These are phyloP conservation scores for Paracorniculantispora psalliotae DNA, from an alignment of 2,329 filamentous ascomycete genomes.

Conservation along the genomic window DNA sequence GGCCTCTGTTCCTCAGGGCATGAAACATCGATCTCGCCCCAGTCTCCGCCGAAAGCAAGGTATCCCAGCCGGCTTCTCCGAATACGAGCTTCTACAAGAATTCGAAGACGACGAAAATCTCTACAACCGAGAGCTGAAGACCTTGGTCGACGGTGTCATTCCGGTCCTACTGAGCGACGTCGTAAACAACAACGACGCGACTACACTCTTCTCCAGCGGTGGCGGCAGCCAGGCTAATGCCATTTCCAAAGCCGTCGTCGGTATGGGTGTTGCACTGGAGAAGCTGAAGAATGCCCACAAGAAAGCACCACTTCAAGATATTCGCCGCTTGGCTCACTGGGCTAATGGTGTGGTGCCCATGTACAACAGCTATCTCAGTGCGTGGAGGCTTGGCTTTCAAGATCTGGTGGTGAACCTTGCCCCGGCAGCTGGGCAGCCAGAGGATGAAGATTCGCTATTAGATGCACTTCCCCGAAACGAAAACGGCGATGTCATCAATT, in stretches of 20 bases:
- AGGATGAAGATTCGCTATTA: constrained; percentile 57
- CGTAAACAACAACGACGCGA: constrained; percentile 62
- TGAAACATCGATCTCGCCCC: constrained; percentile 67
- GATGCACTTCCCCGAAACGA: constrained; percentile 57
- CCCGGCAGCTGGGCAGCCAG: constrained; percentile 49
- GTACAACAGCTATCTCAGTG: constrained; percentile 79
- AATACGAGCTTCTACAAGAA: constrained; percentile 72
- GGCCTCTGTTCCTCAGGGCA: constrained; percentile 50
- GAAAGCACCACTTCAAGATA: constrained; percentile 69
- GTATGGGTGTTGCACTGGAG: constrained; percentile 89
- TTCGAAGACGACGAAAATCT: constrained; percentile 78
- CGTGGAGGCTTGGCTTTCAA: constrained; percentile 91
- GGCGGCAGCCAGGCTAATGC: constrained; percentile 53
- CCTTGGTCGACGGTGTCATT: constrained; percentile 89
- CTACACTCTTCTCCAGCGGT: constrained; percentile 53
- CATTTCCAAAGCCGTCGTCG: constrained; percentile 80
- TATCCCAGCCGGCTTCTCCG: constrained; percentile 60
- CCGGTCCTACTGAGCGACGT: constrained; percentile 86
- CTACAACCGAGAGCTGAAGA: constrained; percentile 87
- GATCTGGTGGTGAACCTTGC: constrained; percentile 92
- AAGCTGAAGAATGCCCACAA: constrained; percentile 76
- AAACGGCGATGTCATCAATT: constrained; percentile 62
- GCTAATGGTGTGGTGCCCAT: constrained; percentile 70
- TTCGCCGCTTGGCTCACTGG: constrained; percentile 73
- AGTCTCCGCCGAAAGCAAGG: constrained; percentile 73